A percentile compares a stretch with the other conserved stretches of the same genome.
Conservation (phyloP, 2,329 filamentous ascomycete species). For the Ophiocordyceps robertsii region DNA sequence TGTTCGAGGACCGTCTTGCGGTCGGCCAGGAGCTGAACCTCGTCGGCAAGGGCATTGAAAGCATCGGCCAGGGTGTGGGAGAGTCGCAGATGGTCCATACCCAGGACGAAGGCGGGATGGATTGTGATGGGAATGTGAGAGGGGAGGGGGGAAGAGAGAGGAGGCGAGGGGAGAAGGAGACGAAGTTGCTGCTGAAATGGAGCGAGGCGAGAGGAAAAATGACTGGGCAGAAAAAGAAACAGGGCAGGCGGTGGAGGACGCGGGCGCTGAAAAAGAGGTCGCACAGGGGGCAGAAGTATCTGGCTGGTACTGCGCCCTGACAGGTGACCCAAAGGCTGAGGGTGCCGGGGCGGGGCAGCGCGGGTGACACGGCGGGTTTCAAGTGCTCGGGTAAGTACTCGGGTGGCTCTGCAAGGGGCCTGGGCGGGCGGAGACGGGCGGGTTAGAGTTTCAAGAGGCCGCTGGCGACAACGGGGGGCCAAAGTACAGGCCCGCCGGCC, state of each 20-base stretch:
- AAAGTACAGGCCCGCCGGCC: no score
- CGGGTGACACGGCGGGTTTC: no score
- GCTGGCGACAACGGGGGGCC: no score
- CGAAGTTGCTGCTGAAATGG: constrained; percentile 5
- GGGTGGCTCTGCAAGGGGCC: no score
- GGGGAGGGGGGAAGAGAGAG: constrained; percentile 5
- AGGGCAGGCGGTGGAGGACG: neutral
- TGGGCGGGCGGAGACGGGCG: no score
- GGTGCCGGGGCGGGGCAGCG: no score
- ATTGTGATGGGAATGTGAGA: constrained; percentile 4
- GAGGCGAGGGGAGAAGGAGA: constrained; percentile 3
- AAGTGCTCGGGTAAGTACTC: no score
- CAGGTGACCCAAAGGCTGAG: no score
- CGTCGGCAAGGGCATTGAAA: constrained; percentile 50
- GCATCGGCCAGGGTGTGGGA: constrained; percentile 48
- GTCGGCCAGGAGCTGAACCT: constrained; percentile 50
- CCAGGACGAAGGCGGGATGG: constrained; percentile 7
- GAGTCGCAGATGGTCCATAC: constrained; percentile 25
- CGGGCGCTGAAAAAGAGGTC: neutral
- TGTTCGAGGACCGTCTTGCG: constrained; percentile 53
- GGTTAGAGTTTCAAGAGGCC: no score
- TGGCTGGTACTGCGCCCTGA: no score
- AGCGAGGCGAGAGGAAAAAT: neutral
- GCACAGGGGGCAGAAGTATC: no score
- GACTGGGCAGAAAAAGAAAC: neutral